Percentiles rank a stretch among this genome's conserved stretches.
These are phyloP conservation scores for Iberis pinnata DNA, from an alignment of 345 rosid genomes.

Conservation along the genomic window DNA sequence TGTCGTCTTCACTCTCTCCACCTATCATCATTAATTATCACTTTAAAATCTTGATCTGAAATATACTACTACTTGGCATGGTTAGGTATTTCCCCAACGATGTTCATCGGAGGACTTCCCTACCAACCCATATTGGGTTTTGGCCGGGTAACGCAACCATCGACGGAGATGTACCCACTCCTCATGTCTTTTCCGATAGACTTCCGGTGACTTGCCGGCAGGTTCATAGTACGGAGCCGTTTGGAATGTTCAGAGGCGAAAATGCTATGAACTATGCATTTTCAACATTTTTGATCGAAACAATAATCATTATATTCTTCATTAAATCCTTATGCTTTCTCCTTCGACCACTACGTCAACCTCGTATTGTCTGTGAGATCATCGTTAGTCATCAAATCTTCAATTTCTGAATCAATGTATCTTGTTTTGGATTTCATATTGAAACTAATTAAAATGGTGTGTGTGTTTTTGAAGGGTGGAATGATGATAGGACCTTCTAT, in stretches of 20 bases:
- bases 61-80: slow-evolving; percentile 11
- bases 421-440: too few species aligned
- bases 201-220: slow-evolving; percentile 33
- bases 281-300: slow-evolving; percentile 36
- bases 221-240: slow-evolving; percentile 9
- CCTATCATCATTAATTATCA: neutral
- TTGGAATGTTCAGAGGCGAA: slow-evolving; percentile 41
- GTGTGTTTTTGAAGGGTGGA: slow-evolving; percentile 53
- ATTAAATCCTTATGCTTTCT: slow-evolving; percentile 37
- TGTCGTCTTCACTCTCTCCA: neutral
- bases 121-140: slow-evolving; percentile 20
- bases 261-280: slow-evolving; percentile 37
- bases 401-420: too few species aligned
- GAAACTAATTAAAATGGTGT: too few species aligned
- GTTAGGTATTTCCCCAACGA: slow-evolving; percentile 27
- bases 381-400: slow-evolving; percentile 39
- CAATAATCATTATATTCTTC: slow-evolving; percentile 34
- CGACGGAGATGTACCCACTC: neutral
- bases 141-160: slow-evolving; percentile 13
- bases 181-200: neutral
- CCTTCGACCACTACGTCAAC: slow-evolving; percentile 68
- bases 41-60: slow-evolving; percentile 1
- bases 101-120: neutral
- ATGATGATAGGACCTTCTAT: slow-evolving; percentile 69
- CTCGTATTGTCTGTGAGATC: slow-evolving; percentile 60